Base-by-base conservation (phyloP, 345 rosid genomes). In the Salix arbutifolia region DNA sequence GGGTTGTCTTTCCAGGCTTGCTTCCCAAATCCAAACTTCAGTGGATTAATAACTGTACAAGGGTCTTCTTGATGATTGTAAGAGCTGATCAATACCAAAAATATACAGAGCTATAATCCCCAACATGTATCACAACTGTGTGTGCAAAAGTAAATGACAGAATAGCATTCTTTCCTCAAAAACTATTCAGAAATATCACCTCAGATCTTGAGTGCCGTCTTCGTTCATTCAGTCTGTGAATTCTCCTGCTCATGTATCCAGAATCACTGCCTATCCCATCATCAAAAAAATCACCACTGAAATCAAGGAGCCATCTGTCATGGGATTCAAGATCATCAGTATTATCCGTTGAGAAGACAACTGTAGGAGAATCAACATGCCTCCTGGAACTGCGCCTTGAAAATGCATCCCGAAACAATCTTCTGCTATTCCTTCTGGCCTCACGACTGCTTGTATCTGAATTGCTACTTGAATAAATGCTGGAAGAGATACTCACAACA, bases 321-420 rank as follows among this genome's bases (percentile, higher is more conserved):
- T 81, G 86, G 60, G 83, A 74, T 79, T 74, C 84, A 17, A 73
- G 77, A 79, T 87, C 87, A 65, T 84, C 82, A 17, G 71, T 58
- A 74, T 84, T 87, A 35, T 85, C 87, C 1, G 86, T 75, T 61
- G 91, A 85, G 78, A 88, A 84, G 80, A 83, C 67, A 74, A 75
- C 72, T 69, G 84, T 68, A 25, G 88, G 86, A 70, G 87, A 77
- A 76, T 86, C 92, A 70, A 68, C 65, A 61, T 31, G 79, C 74
- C 87, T 83, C 70, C 87, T 76, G 62, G 89, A 83, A 78, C 86
- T 79, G 58, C 83, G 89, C 69, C 91, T 85, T 60, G 89, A 81
- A 81, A 88, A 83, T 64, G 90, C 89, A 83, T 88, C 91, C 86
- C 90, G 84, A 75, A 89, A 89, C 65, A 86, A 74, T 75, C 90